phyloP scores from a whole-genome alignment of 495 filamentous ascomycete genomes.

The Neurospora sp. region DNA sequence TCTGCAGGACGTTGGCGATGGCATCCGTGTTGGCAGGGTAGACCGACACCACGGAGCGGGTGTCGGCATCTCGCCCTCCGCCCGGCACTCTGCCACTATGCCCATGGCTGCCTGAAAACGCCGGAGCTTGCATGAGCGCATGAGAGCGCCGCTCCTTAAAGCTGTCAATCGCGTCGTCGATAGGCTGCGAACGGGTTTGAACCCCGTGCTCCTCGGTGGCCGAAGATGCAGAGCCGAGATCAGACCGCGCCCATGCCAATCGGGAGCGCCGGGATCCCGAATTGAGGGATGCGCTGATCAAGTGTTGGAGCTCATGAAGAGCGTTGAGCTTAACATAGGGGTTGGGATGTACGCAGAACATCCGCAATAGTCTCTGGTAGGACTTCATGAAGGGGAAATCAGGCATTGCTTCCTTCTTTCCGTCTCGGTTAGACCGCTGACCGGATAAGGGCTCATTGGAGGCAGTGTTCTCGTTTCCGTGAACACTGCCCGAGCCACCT shows the following conservation, averaged over 20 bases:
- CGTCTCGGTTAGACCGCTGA: conserved; percentile 19
- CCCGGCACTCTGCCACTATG: conserved; percentile 17
- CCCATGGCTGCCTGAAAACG: conserved; percentile 13
- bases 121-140: conserved; percentile 31
- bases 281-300: conserved; percentile 69
- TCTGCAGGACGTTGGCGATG: conserved; percentile 69
- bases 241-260: conserved; percentile 27
- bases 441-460: conserved; percentile 32
- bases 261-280: conserved; percentile 27
- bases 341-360: conserved; percentile 85
- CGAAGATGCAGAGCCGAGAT: conserved; percentile 23
- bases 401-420: conserved; percentile 32
- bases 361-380: conserved; percentile 69
- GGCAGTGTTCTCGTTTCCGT: conserved; percentile 28
- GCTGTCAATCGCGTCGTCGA: conserved; percentile 59
- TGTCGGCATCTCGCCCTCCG: conserved; percentile 24
- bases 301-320: conserved; percentile 68
- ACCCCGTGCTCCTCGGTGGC: conserved; percentile 20
- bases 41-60: conserved; percentile 32
- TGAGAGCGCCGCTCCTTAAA: conserved; percentile 59
- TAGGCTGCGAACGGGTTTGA: conserved; percentile 27
- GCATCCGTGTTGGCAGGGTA: conserved; percentile 52
- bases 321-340: conserved; percentile 79
- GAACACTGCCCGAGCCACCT: conserved; percentile 18
- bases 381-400: conserved; percentile 65